Percentiles rank a stretch among this genome's conserved stretches.
These are phyloP conservation scores for Plasmodium gaboni DNA, from an alignment of 169 alveolate species.

Conservation along the genomic window DNA sequence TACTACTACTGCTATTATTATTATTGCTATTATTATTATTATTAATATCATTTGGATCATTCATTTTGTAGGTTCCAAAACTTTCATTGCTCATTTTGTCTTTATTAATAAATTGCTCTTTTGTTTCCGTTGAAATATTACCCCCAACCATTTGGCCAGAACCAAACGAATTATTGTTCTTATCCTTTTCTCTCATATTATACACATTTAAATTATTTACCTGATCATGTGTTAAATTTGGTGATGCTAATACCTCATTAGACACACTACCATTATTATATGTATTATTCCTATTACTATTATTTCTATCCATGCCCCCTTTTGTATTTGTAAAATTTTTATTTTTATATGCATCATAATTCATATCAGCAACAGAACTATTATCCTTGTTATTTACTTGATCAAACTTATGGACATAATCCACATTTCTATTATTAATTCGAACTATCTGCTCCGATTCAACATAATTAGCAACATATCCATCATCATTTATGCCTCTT, in stretches of 20 bases:
- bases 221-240: too few relatives aligned
- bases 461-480: slow-evolving; percentile 94
- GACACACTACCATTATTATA: too few relatives aligned
- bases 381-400: background rate
- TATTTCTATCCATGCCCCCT: background rate
- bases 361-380: background rate
- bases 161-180: too few relatives aligned
- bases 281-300: background rate
- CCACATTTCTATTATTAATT: slow-evolving; percentile 78
- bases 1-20: background rate
- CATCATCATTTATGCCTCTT: slow-evolving; percentile 94
- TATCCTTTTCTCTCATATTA: too few relatives aligned
- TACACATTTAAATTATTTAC: too few relatives aligned
- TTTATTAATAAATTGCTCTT: background rate
- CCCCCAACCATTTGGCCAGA: too few relatives aligned
- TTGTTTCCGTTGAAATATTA: background rate
- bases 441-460: slow-evolving; percentile 95
- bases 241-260: too few relatives aligned
- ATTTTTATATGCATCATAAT: slow-evolving; percentile 2
- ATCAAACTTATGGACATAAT: slow-evolving; percentile 83
- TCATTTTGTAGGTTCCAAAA: too few relatives aligned
- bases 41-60: too few relatives aligned
- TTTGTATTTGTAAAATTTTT: background rate
- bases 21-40: background rate
- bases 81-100: background rate